Evolutionary conservation across 495 filamentous ascomycete species (phyloP).

Genomic region (Penicillium tannophilum): DNA sequence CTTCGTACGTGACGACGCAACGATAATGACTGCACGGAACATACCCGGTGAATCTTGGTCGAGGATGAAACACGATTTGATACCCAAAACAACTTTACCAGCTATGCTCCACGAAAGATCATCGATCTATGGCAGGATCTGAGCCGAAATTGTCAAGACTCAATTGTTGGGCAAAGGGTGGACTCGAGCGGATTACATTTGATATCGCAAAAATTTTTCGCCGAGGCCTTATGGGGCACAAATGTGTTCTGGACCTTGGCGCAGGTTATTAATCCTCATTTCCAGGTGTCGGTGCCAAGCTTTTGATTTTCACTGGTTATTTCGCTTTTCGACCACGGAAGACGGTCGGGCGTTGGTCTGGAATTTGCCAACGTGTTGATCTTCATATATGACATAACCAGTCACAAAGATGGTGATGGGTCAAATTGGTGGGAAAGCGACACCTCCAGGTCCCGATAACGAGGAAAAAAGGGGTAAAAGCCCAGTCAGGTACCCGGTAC

Average conservation of each 20-base stretch:
- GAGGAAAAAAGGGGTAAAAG: slow-evolving; percentile 9
- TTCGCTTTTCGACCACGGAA: slow-evolving; percentile 9
- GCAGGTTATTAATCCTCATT: slow-evolving; percentile 11
- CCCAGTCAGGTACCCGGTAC: slow-evolving; percentile 4
- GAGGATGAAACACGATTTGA: slow-evolving; percentile 3
- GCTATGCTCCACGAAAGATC: neutral
- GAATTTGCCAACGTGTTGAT: slow-evolving; percentile 11
- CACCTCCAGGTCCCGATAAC: neutral
- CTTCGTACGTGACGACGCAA: neutral
- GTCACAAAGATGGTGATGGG: neutral
- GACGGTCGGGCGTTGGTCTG: slow-evolving; percentile 5
- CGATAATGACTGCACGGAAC: neutral
- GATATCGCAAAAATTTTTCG: slow-evolving; percentile 14
- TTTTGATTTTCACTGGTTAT: slow-evolving; percentile 13
- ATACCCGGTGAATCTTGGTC: slow-evolving; percentile 3
- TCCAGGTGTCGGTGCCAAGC: slow-evolving; percentile 16
- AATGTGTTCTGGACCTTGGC: slow-evolving; percentile 12
- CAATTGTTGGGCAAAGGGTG: neutral
- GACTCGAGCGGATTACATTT: neutral
- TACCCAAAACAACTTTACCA: neutral
- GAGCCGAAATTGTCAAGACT: neutral
- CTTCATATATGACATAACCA: slow-evolving; percentile 17
- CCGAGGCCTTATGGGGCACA: slow-evolving; percentile 1
- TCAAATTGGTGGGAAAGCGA: neutral
- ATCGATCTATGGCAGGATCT: neutral